These are phyloP conservation scores for Trametes sanguinea DNA, from an alignment of 768 basidiomycete species.

Conservation along the genomic window DNA sequence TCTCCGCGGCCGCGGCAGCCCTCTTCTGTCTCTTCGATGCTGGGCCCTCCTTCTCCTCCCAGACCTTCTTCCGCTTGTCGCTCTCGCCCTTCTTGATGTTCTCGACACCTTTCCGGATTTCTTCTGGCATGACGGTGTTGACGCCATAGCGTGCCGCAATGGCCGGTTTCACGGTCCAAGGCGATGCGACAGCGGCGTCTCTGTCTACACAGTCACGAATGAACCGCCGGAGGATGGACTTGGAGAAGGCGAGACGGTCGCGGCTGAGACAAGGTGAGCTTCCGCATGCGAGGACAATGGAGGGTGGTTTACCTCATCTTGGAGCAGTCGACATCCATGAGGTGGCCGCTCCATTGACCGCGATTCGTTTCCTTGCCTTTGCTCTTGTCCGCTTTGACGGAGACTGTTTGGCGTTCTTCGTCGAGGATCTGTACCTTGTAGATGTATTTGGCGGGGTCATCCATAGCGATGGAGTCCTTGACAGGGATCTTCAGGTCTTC, in stretches of 20 bases:
- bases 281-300: too few relatives aligned
- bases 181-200: constrained; percentile 88
- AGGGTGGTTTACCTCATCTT: constrained; percentile 64
- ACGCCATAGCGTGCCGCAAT: constrained; percentile 88
- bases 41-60: constrained; percentile 86
- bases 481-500: constrained; percentile 75
- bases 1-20: constrained; percentile 72
- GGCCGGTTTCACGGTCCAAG: constrained; percentile 90
- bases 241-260: constrained; percentile 93
- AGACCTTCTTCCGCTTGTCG: constrained; percentile 89
- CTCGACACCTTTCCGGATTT: constrained; percentile 76
- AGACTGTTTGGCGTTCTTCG: constrained; percentile 68
- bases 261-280: constrained; percentile 54
- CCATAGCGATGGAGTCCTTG: constrained; percentile 68
- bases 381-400: constrained; percentile 54
- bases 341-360: constrained; percentile 68
- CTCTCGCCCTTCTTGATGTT: constrained; percentile 84
- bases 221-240: constrained; percentile 94
- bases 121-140: constrained; percentile 82
- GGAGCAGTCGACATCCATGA: constrained; percentile 80
- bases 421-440: constrained; percentile 85
- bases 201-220: constrained; percentile 95
- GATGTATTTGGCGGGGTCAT: constrained; percentile 81
- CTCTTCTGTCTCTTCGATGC: constrained; percentile 81
- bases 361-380: constrained; percentile 55